phyloP scores from a whole-genome alignment of 2,329 filamentous ascomycete genomes.

The Xenosphaeropsis pyriputrescens region DNA sequence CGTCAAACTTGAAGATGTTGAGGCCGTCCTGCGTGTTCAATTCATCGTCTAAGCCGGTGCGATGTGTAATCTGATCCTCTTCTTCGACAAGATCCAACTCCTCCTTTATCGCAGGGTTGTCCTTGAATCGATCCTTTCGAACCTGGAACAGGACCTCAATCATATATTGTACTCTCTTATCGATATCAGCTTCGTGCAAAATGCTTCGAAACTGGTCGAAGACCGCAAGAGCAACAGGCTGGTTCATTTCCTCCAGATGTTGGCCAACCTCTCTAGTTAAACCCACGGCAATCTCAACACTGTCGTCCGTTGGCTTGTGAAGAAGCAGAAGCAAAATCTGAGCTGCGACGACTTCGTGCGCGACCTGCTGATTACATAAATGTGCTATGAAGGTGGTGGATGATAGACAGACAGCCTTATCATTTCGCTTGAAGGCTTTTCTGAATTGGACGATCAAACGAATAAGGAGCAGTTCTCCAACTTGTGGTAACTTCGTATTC shows the following conservation, averaged over 20 bases:
- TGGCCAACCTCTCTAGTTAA: slow-evolving; percentile 87
- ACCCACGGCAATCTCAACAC: slow-evolving; percentile 91
- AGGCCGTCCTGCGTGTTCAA: slow-evolving; percentile 74
- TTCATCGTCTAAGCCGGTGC: slow-evolving; percentile 66
- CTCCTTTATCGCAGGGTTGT: slow-evolving; percentile 79
- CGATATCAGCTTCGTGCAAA: slow-evolving; percentile 90
- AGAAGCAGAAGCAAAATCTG: slow-evolving; percentile 87
- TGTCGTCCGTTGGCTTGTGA: slow-evolving; percentile 92
- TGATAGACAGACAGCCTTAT: slow-evolving; percentile 88
- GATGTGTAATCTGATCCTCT: slow-evolving; percentile 94
- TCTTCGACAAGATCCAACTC: slow-evolving; percentile 94
- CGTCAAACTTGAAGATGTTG: slow-evolving; percentile 91
- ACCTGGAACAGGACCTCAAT: slow-evolving; percentile 96
- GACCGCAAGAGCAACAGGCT: slow-evolving; percentile 72
- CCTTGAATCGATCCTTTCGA: slow-evolving; percentile 91
- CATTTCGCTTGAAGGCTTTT: slow-evolving; percentile 90
- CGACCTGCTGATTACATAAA: slow-evolving; percentile 89
- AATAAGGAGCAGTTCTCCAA: slow-evolving; percentile 80
- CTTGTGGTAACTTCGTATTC: slow-evolving; percentile 91
- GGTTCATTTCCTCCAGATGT: slow-evolving; percentile 90
- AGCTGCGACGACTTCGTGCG: slow-evolving; percentile 82
- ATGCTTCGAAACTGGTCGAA: slow-evolving; percentile 96
- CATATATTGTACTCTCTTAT: slow-evolving; percentile 98
- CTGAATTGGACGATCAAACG: slow-evolving; percentile 83
- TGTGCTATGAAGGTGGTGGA: slow-evolving; percentile 93